Evolutionary conservation across 129 eudicot genomes (phyloP), one percentile per base, ranked within the genome.

Genomic region (Flaveria sonorensis): DNA sequence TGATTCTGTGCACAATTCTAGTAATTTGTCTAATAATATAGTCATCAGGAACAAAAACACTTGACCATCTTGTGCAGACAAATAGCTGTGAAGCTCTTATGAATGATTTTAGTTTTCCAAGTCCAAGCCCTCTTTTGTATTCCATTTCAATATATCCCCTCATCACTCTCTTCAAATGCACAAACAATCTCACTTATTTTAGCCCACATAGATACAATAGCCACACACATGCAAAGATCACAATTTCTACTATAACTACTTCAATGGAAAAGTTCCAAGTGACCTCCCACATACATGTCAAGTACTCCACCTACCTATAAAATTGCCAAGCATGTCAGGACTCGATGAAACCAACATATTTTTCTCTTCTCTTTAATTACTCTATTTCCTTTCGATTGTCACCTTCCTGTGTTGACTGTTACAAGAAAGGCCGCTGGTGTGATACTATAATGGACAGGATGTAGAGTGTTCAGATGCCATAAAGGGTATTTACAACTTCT

Each of bases 91-190:
- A 45, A 19, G 73, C 74, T 10, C 52, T 80, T 36, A 28, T 70
- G 36, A 0, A 21, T 10, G 60, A 73, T 62, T 19, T 78, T 6
- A 69, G 51, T 73, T 32, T 78, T 10, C 82, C 45, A 15, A 30
- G 69, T 28, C 69, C 84, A 19, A 45, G 2, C 6, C 72, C 84
- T 11, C 83, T 81, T 46, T 70, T 77, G 23, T 78, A 51, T 62
- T 77, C 82, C 2, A 26, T 75, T 51, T 67, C 78, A 24, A 46
- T 86, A 8, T 0, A 0, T 16, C n/a, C 68, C 51, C 1, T 2
- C 13, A 51, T 87, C 70, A 73, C 82, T 70, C 15, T 89, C 55
- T 86, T 82, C 74, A 80, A 75, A 72, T 89, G 91, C 36, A 4
- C 4, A 36, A 70, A 23, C 6, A 5, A 39, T n/a, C 24, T 7